Base-by-base conservation (phyloP, 805 yeast species). In the Yarrowia sp. region DNA sequence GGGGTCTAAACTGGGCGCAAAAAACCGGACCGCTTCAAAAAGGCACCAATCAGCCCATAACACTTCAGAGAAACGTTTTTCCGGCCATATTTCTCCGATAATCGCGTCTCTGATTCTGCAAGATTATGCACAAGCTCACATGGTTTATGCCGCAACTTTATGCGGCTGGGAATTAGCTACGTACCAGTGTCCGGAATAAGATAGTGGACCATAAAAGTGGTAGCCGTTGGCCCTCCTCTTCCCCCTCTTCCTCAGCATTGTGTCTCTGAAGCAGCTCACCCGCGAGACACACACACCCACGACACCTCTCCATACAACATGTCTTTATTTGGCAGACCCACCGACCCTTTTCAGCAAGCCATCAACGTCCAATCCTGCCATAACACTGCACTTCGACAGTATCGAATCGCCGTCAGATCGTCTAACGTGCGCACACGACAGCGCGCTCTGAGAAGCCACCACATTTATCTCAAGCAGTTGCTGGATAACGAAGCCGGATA, bases 121-220 rank as follows among this genome's bases (percentile, higher is more conserved):
- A 59, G 65, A 59, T 59, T 45, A 59, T 59, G 65, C 65, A 56
- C 49, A 45, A 45, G 52, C 65, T 35, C 65, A 59, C 65, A 43
- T 42, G 65, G 43, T 59, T 59, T 36, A 59, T 59, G 65, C 65
- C 63, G 46, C 63, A 56, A 56, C 63, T 56, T 8, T 26, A 56
- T 41, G 63, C 46, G 63, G 63, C 48, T 56, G 9, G 48, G 48
- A 56, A 56, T 26, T n/a, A 41, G 46, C 48, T 42, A 26, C 63
- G 9, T 40, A 40, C 59, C 45, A 10, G n/a, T 9, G 46, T 41
- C 63, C 63, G 63, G 36, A 56, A 41, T 56, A 41, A 56, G 63
- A 26, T 35, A 35, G 35, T 16, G 32, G 8, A 53, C 45, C 45
- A 53, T 53, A 53, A 53, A 53, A 38, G 32, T 14, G 40, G 32